Base-by-base conservation (phyloP, 2,329 filamentous ascomycete genomes). In the Keithomyces neogunnii region DNA sequence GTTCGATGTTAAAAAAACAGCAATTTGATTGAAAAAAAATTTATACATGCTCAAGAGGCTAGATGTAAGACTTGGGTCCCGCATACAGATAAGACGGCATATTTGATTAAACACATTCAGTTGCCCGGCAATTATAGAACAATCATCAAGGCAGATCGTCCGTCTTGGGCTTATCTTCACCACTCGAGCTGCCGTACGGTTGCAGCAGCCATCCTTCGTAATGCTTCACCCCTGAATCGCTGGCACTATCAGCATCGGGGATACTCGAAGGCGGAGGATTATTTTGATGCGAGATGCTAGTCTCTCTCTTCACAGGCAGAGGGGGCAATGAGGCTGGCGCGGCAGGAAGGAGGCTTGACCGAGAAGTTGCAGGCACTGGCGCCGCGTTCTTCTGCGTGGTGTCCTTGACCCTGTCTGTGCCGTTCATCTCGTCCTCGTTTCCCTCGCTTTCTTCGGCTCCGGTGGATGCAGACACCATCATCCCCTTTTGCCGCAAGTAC, bases 401-500 rank as follows among this genome's bases (percentile, higher is more conserved):
- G 19, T 45, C n/a, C 29, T 32, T 39, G 33, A 29, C 9, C 13
- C 32, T 26, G 32, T 28, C 39, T 35, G 26, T 8, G n/a, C 47
- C 38, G 32, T 10, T 30, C n/a, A 13, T 19, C 45, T 28, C 36
- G n/a, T 51, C 47, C 53, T 52, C 47, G 57, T 55, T 48, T 53
- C 58, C 36, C 54, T 51, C 29, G 61, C 53, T 28, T 56, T 56
- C 29, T 44, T 51, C 33, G 49, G 42, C 28, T 57, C 57, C 46
- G 40, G 46, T 38, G 47, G 47, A 32, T 47, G 48, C 19, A 50
- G 60, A 52, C 49, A 68, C 64, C 64, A 81, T 71, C 47, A 78
- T 63, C n/a, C 78, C 79, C 62, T 76, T 81, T 44, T 82, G 73
- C 57, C 81, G 78, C 54, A 85, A 73, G 59, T 84, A 83, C 59